Percentiles rank a stretch among this genome's conserved stretches.
Evolutionary conservation across 208 protist genomes (phyloP).

Genomic region (Leishmania aethiopica): DNA sequence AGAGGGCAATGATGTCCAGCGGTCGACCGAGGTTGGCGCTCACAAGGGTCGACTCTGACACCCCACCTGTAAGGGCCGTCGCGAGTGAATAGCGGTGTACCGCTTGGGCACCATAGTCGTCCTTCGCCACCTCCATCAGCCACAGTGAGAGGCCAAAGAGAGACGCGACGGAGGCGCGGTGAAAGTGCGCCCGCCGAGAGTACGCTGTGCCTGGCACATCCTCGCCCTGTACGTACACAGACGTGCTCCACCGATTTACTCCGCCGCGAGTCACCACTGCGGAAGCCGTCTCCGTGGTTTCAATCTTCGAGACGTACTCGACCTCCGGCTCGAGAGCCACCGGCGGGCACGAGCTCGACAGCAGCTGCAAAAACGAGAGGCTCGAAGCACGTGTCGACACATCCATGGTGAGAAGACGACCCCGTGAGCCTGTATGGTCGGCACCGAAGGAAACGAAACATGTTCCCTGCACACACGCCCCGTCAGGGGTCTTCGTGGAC

Average conservation of each 20-base stretch:
- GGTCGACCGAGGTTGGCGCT: background rate
- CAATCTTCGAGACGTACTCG: constrained; percentile 24
- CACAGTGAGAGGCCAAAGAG: constrained; percentile 16
- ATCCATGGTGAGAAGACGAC: constrained; percentile 27
- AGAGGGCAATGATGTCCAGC: constrained; percentile 24
- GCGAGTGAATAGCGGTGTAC: constrained; percentile 11
- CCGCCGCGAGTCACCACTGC: constrained; percentile 20
- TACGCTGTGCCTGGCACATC: background rate
- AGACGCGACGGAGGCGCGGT: background rate
- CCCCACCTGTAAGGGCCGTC: constrained; percentile 11
- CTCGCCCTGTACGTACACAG: constrained; percentile 11
- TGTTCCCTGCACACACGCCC: constrained; percentile 10
- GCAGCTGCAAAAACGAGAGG: constrained; percentile 28
- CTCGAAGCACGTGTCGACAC: constrained; percentile 8
- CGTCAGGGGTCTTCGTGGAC: background rate
- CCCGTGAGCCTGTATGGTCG: constrained; percentile 5
- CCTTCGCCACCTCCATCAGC: constrained; percentile 13
- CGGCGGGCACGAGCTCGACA: constrained; percentile 5
- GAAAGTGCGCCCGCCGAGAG: constrained; percentile 11
- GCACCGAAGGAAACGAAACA: constrained; percentile 23
- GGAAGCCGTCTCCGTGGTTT: background rate
- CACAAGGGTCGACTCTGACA: background rate
- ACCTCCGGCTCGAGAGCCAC: constrained; percentile 14
- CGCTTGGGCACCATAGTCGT: background rate
- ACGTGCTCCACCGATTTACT: constrained; percentile 12